These are phyloP conservation scores for Thielaviopsis euricoi DNA, from an alignment of 2,329 filamentous ascomycete genomes.

Conservation along the genomic window DNA sequence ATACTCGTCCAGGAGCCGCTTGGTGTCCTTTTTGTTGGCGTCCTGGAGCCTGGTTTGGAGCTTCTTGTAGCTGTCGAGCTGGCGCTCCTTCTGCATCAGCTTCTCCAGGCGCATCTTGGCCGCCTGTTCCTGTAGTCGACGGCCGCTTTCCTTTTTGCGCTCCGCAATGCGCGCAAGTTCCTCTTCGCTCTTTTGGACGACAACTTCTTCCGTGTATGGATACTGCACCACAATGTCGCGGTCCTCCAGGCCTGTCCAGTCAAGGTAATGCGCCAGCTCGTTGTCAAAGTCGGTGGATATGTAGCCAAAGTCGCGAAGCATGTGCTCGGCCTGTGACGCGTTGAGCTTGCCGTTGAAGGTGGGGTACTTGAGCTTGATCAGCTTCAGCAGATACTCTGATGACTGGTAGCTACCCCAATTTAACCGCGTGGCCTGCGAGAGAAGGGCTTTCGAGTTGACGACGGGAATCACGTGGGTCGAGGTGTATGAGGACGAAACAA, in stretches of 20 bases:
- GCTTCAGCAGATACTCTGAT: slow-evolving; percentile 78
- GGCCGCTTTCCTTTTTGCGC: slow-evolving; percentile 84
- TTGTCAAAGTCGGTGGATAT: slow-evolving; percentile 68
- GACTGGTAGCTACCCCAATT: slow-evolving; percentile 92
- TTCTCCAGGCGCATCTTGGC: slow-evolving; percentile 96
- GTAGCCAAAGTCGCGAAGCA: slow-evolving; percentile 81
- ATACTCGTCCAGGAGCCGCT: slow-evolving; percentile 70
- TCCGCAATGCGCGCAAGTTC: slow-evolving; percentile 82
- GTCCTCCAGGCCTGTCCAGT: slow-evolving; percentile 85
- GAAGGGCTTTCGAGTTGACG: slow-evolving; percentile 65
- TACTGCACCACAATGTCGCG: slow-evolving; percentile 82
- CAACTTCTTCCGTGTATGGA: slow-evolving; percentile 78
- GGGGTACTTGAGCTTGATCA: slow-evolving; percentile 83
- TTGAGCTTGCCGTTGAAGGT: slow-evolving; percentile 76
- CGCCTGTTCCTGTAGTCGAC: slow-evolving; percentile 83
- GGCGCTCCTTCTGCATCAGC: slow-evolving; percentile 86
- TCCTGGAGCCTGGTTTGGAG: slow-evolving; percentile 56
- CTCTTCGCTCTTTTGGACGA: slow-evolving; percentile 85
- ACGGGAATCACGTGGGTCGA: slow-evolving; percentile 93
- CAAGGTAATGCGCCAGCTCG: slow-evolving; percentile 62
- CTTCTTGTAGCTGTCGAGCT: slow-evolving; percentile 83
- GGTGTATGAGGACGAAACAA: slow-evolving; percentile 83
- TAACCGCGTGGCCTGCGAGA: slow-evolving; percentile 70
- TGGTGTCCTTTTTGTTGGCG: slow-evolving; percentile 80
- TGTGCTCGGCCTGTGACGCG: slow-evolving; percentile 69